Conservation (phyloP, 2,329 filamentous ascomycete species). For the Cladosporium sp. region DNA sequence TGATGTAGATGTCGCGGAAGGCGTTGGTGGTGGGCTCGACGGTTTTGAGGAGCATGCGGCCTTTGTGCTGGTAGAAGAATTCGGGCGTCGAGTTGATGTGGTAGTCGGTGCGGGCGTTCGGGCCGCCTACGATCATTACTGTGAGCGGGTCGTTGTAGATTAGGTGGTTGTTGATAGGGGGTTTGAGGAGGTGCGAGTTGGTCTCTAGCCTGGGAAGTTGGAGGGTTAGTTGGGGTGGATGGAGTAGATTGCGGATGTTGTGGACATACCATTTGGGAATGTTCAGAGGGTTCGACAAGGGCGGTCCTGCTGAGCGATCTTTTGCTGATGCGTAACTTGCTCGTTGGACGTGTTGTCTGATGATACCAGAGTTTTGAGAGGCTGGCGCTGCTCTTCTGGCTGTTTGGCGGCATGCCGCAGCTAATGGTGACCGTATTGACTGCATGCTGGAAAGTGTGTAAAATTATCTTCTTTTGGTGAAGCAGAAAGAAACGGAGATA, state of each 20-base stretch:
- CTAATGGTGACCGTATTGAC: constrained; percentile 10
- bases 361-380: not conserved
- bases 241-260: constrained; percentile 14
- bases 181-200: constrained; percentile 88
- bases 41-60: constrained; percentile 89
- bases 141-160: constrained; percentile 83
- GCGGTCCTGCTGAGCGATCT: constrained; percentile 13
- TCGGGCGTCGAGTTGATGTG: constrained; percentile 96
- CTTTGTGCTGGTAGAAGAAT: constrained; percentile 97
- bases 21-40: constrained; percentile 60
- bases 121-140: constrained; percentile 93
- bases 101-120: constrained; percentile 95
- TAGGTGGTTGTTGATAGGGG: constrained; percentile 96
- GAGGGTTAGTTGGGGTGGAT: not conserved
- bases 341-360: constrained; percentile 9
- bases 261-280: constrained; percentile 39
- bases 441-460: not conserved
- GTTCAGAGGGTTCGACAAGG: constrained; percentile 34
- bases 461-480: too few relatives aligned
- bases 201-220: constrained; percentile 67
- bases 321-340: constrained; percentile 12
- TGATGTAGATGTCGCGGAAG: constrained; percentile 83
- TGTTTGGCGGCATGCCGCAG: constrained; percentile 3
- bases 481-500: too few relatives aligned
- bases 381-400: constrained; percentile 1